phyloP scores from a whole-genome alignment of 177 flowering plant species.

The Vitis hybrid region DNA sequence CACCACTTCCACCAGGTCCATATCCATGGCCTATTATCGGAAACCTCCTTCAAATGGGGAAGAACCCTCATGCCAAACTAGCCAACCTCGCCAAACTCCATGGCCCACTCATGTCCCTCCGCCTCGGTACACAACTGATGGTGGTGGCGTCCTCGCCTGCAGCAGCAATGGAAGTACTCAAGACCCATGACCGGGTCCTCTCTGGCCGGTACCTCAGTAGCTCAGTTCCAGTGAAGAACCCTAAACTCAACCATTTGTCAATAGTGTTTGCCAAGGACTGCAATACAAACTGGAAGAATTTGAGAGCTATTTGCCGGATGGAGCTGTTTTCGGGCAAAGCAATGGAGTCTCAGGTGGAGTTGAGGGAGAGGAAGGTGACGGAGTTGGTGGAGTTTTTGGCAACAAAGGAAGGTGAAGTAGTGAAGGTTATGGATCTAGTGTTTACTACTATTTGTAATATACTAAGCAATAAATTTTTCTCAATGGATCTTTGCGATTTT shows the following conservation, averaged over 20 bases:
- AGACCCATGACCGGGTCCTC: constrained; percentile 32
- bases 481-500: constrained; percentile 20
- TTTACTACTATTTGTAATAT: constrained; percentile 26
- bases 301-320: constrained; percentile 26
- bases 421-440: constrained; percentile 29
- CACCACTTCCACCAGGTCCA: constrained; percentile 35
- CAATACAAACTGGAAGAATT: constrained; percentile 29
- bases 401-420: constrained; percentile 25
- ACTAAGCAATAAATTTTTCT: constrained; percentile 23
- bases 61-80: constrained; percentile 14
- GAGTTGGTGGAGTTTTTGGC: constrained; percentile 26
- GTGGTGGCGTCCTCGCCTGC: constrained; percentile 37
- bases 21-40: constrained; percentile 34
- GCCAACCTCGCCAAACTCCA: constrained; percentile 17
- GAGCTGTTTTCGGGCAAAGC: constrained; percentile 38
- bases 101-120: constrained; percentile 31
- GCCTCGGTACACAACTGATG: constrained; percentile 28
- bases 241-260: constrained; percentile 10
- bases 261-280: constrained; percentile 23
- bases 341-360: constrained; percentile 14
- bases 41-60: constrained; percentile 24
- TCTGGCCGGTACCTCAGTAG: constrained; percentile 19
- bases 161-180: constrained; percentile 35
- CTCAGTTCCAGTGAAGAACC: constrained; percentile 4
- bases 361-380: constrained; percentile 32